Evolutionary conservation across 2,329 filamentous ascomycete species (phyloP), one percentile per base, ranked within the genome.

Genomic region (Albophoma yamanashiensis): DNA sequence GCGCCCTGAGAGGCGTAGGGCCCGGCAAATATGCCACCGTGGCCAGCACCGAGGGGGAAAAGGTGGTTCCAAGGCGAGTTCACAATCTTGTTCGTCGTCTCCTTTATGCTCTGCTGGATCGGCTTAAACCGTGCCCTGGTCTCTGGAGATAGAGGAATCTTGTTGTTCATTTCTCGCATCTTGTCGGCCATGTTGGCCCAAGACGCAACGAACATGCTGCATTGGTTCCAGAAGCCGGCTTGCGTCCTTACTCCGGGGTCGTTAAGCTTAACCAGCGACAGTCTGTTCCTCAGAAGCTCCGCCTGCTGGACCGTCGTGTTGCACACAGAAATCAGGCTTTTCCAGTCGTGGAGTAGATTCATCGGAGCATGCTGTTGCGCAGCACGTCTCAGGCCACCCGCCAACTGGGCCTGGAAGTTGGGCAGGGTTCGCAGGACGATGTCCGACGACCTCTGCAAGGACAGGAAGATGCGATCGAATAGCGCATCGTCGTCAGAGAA

Each of bases 401-500:
- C 74, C 62, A 94, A 86, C 63, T 92, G 88, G 57, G 78, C 79
- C 62, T 86, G 85, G 63, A 91, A 86, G 59, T 78, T 78, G 0
- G 91, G 91, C 34, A 96, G 76, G 1, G 86, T 86, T 50, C 84
- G 83, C 65, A 89, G 81, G 36, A 91, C 87, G 56, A 90, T 78
- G 56, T 92, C 89, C 25, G 89, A 87, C 0, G 91, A 89, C 59
- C 81, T 82, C 55, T 87, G 86, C 31, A 96, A 78, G 55, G 89
- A 88, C 40, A 91, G 70, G 75, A 90, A 96, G 27, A 97, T 91
- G 62, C 80, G 84, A 63, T 96, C 92, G 65, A 96, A 96, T 36
- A 87, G 82, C 20, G 83, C 82, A 66, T 96, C 91, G 63, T 96
- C 91, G 64, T 91, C 89, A 2, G 82, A 82, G 57, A 87, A 83